Conservation (phyloP, 176 grass and related monocot genomes). For the Alloteropsis semialata region DNA sequence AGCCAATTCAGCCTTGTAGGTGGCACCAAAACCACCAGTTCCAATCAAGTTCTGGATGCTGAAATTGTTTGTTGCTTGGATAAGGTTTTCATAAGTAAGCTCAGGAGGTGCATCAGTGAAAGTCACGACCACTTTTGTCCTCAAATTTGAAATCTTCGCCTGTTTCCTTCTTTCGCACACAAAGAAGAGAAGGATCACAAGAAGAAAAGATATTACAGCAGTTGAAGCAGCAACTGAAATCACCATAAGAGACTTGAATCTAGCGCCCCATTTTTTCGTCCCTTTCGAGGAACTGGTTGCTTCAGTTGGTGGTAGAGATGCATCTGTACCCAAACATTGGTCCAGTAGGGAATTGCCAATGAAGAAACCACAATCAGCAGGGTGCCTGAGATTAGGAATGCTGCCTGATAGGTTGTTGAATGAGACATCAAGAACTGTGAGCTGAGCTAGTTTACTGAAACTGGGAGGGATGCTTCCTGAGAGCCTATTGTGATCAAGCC, state of each 20-base stretch:
- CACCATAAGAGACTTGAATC: conserved; percentile 36
- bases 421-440: conserved; percentile 48
- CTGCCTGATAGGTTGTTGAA: conserved; percentile 66
- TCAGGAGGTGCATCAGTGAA: conserved; percentile 48
- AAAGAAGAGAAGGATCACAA: conserved; percentile 42
- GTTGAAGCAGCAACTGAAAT: conserved; percentile 26
- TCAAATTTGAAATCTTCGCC: conserved; percentile 29
- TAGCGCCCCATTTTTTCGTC: conserved; percentile 15
- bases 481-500: conserved; percentile 54
- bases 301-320: conserved; percentile 20
- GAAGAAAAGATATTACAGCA: conserved; percentile 39
- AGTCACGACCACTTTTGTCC: conserved; percentile 50
- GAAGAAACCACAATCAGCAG: conserved; percentile 50
- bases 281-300: background rate
- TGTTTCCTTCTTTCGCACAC: conserved; percentile 53
- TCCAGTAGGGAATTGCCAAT: conserved; percentile 44
- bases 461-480: conserved; percentile 50
- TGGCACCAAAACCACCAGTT: conserved; percentile 61
- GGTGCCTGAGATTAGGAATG: conserved; percentile 53
- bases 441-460: conserved; percentile 41
- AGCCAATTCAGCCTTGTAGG: conserved; percentile 63
- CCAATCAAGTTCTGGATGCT: conserved; percentile 71
- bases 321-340: conserved; percentile 28
- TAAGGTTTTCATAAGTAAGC: conserved; percentile 55
- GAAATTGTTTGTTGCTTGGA: conserved; percentile 61